Evolutionary conservation across 2,329 filamentous ascomycete genomes (phyloP), one percentile per base, ranked within the genome.

Genomic region (Shiraia bambusicola): DNA sequence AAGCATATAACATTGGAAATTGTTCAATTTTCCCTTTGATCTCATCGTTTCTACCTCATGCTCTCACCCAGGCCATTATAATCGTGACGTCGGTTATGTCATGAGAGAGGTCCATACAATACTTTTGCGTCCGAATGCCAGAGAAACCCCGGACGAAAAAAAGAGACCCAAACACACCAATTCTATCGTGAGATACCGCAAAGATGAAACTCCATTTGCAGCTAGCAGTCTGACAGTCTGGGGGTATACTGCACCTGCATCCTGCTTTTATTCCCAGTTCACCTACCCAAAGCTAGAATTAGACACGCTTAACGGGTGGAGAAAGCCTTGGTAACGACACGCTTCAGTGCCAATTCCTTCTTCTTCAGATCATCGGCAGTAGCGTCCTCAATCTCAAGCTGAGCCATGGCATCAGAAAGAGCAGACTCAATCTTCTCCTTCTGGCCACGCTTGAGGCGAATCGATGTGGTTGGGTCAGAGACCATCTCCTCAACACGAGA

Each of bases 391-490:
- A 98, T 78, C 84, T 98, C 93, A 54, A 98, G 87, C 76, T 94
- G 87, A 55, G 83, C 88, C 93, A 98, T 97, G 63, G 93, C 93
- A 66, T 98, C 93, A 74, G 86, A 92, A 63, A 98, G 88, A 60
- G 90, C 88, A 69, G 87, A 85, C 84, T 98, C 93, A 59, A 98
- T 96, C 87, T 95, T 97, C 77, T 96, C 91, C 87, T 95, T 95
- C 82, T 95, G 91, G 73, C 89, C 90, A 66, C 92, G 90, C 88
- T 97, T 97, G 71, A 98, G 82, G 84, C 95, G 96, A 69, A 97
- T 82, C 54, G 89, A 93, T 77, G 95, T 86, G 32, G 86, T 89
- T 47, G 93, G 93, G 80, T 98, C 93, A 32, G 89, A 95, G 72
- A 97, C 84, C 67, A 98, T 95, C 80, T 98, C 93, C 83, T 98